These are phyloP conservation scores for Fusarium oligoseptatum DNA, from an alignment of 2,329 filamentous ascomycete genomes.

Conservation along the genomic window DNA sequence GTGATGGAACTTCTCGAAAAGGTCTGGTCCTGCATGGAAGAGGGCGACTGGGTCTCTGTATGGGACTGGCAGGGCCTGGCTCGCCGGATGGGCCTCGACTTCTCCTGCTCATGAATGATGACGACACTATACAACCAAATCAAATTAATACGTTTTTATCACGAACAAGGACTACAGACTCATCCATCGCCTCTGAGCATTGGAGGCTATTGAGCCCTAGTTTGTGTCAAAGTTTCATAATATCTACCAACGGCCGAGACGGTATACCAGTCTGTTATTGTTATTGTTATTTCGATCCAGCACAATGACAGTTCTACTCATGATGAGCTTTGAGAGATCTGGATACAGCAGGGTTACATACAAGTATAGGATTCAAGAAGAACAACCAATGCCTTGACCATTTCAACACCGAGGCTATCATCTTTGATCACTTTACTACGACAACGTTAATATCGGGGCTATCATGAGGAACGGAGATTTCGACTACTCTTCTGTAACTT, in stretches of 20 bases:
- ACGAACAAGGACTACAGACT: slow-evolving; percentile 2
- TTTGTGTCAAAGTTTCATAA: slow-evolving; percentile 14
- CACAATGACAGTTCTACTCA: slow-evolving; percentile 3
- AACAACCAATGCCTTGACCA: neutral
- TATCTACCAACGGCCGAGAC: slow-evolving; percentile 19
- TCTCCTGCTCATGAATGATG: slow-evolving; percentile 62
- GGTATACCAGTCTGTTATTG: slow-evolving; percentile 32
- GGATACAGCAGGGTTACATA: neutral
- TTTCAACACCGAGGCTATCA: neutral
- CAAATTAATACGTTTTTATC: slow-evolving; percentile 15
- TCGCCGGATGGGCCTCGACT: slow-evolving; percentile 65
- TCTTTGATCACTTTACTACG: neutral
- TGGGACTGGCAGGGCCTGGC: slow-evolving; percentile 76
- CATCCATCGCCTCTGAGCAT: neutral
- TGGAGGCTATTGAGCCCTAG: neutral
- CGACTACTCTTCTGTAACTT: slow-evolving; percentile 2
- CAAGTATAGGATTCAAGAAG: neutral
- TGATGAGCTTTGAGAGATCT: neutral
- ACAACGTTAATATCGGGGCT: neutral
- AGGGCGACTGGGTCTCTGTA: slow-evolving; percentile 67
- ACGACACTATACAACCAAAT: slow-evolving; percentile 6
- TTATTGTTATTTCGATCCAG: slow-evolving; percentile 7
- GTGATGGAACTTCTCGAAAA: slow-evolving; percentile 67
- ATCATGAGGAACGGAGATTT: neutral
- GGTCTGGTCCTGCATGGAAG: slow-evolving; percentile 71